Evolutionary conservation across 139 green algal species (phyloP).

Genomic region (Chlamydomonas schloesseri): DNA sequence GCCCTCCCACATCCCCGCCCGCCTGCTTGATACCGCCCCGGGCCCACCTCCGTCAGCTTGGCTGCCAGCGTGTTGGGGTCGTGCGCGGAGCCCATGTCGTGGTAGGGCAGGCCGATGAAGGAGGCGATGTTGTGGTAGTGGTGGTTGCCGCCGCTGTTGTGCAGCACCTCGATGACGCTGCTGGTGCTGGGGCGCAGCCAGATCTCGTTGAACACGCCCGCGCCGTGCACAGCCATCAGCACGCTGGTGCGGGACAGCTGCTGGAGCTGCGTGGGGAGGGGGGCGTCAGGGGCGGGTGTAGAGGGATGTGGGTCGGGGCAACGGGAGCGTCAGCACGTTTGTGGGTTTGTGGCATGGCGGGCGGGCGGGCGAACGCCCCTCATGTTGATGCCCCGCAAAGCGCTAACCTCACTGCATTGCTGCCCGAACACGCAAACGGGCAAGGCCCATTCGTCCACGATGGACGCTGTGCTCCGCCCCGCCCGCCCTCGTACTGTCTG

Average conservation of each 20-base stretch:
- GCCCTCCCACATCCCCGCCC: no score
- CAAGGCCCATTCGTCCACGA: no score
- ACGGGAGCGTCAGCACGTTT: no score
- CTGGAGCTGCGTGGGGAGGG: background rate
- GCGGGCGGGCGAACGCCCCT: no score
- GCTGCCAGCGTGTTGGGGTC: background rate
- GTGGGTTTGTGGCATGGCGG: background rate
- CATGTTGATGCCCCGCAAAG: no score
- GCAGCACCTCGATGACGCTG: slow-evolving; percentile 31
- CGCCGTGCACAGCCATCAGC: slow-evolving; percentile 29
- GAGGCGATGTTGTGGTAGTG: slow-evolving; percentile 44
- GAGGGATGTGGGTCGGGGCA: background rate
- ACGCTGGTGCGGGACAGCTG: slow-evolving; percentile 23
- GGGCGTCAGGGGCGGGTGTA: background rate
- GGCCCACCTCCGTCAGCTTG: background rate
- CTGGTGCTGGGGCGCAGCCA: slow-evolving; percentile 15
- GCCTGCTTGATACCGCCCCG: no score
- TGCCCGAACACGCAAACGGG: no score
- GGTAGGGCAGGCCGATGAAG: slow-evolving; percentile 34
- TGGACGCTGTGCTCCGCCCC: no score
- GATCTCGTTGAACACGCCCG: slow-evolving; percentile 41
- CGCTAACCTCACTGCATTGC: no score
- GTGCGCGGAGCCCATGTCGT: background rate
- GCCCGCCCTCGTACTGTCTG: no score
- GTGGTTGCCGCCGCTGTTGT: slow-evolving; percentile 35